Base-by-base conservation (phyloP, 176 grass and related monocot species). In the Leersia perrieri region DNA sequence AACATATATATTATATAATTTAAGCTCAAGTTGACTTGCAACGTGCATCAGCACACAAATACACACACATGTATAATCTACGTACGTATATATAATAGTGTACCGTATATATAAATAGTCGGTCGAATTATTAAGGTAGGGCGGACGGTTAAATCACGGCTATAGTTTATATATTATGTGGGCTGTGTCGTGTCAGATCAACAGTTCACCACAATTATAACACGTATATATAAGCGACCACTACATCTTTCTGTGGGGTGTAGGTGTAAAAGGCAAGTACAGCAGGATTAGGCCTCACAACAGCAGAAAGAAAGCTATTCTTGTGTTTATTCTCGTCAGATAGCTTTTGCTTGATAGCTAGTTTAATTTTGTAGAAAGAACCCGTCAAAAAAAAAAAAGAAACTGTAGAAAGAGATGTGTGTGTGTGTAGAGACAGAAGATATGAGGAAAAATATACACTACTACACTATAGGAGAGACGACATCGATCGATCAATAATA, bases 1-100 rank as follows among this genome's bases (percentile, higher is more conserved):
- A 57, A 57, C 22, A 53, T 2, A 8, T n/a, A 5, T 53, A 53
- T 16, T 53, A 58, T 58, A 58, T 58, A 84, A 68, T 74, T 73
- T 38, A 11, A 9, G 31, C 11, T 70, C 82, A 47, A 69, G 72
- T 75, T 89, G 87, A 80, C 76, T 70, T 61, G 70, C 18, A 63
- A 58, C 32, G 9, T 84, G 63, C 47, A 75, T 33, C 69, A 66
- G 70, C 33, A 53, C 31, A 70, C 28, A 29, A 2, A 63, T 60
- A 70, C 26, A 58, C 3, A 39, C 22, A 49, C 32, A 66, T 58
- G 53, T 58, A 58, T 58, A 25, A 58, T 84, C 73, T 70, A 28
- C 33, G 69, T 84, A 47, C n/a, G n/a, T 18, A 33, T 31, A 16
- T 65, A 33, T 5, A 29, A 62, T 28, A 62, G 8, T 14, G 3